Conservation (phyloP, 2,329 filamentous ascomycete genomes). For the Claviceps paspali region DNA sequence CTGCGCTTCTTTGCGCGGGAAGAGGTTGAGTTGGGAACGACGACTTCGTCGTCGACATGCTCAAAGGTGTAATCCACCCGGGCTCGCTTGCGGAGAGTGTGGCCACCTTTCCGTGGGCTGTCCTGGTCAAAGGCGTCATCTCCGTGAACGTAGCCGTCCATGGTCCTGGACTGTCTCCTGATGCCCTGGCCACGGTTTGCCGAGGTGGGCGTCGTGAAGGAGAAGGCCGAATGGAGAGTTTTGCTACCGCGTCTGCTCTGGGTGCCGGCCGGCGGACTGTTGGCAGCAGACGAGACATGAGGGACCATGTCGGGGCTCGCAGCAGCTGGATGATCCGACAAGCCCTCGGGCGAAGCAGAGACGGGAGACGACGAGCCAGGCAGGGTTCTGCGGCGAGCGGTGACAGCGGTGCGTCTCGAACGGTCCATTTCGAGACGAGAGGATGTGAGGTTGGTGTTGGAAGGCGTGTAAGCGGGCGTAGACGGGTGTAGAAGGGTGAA, state of each 20-base stretch:
- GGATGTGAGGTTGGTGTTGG: conserved; percentile 8
- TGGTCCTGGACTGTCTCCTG: conserved; percentile 29
- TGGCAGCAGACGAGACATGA: conserved; percentile 12
- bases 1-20: conserved; percentile 23
- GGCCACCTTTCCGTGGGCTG: conserved; percentile 40
- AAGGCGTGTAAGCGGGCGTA: conserved; percentile 7
- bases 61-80: conserved; percentile 42
- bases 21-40: conserved; percentile 19
- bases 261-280: conserved; percentile 15
- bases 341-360: conserved; percentile 17
- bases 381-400: conserved; percentile 17
- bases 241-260: conserved; percentile 19
- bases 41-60: conserved; percentile 33
- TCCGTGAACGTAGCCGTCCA: conserved; percentile 21
- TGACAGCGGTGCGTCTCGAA: conserved; percentile 19
- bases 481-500: background rate
- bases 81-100: conserved; percentile 40
- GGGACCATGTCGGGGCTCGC: conserved; percentile 7
- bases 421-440: conserved; percentile 21
- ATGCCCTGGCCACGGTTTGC: conserved; percentile 14
- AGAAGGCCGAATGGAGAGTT: conserved; percentile 20
- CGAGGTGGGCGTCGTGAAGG: conserved; percentile 19
- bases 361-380: conserved; percentile 20
- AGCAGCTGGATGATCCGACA: conserved; percentile 15
- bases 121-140: conserved; percentile 30